phyloP scores from a whole-genome alignment of 2,329 filamentous ascomycete genomes.

The Neonectria punicea region DNA sequence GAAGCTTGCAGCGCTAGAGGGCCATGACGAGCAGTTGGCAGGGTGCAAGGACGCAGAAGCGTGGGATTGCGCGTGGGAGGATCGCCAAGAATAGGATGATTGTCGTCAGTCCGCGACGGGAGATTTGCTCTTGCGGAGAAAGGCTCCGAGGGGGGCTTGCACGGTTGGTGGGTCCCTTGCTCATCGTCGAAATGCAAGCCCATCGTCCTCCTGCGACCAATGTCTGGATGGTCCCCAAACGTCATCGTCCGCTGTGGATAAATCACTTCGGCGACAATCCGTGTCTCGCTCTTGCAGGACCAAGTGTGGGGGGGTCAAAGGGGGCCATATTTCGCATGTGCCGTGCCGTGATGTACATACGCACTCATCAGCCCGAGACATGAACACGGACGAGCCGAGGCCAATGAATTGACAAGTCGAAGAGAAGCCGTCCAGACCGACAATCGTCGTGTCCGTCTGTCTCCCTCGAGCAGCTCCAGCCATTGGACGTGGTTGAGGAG shows the following conservation, averaged over 20 bases:
- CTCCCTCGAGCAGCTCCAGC: not conserved
- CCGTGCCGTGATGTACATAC: not conserved
- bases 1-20: not conserved
- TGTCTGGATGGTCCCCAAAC: constrained; percentile 22
- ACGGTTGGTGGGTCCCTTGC: not conserved
- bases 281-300: not conserved
- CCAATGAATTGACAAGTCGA: not conserved
- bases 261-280: constrained; percentile 24
- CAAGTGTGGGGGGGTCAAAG: constrained; percentile 4
- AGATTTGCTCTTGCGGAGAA: not conserved
- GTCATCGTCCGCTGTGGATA: constrained; percentile 28
- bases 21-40: constrained; percentile 10
- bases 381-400: not conserved
- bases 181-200: constrained; percentile 13
- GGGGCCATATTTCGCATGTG: not conserved
- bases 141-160: not conserved
- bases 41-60: constrained; percentile 3
- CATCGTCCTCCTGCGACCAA: constrained; percentile 10
- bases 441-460: not conserved
- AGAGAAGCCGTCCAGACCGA: not conserved
- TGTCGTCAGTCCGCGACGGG: constrained; percentile 2
- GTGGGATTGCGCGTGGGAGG: constrained; percentile 32
- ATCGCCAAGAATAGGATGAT: constrained; percentile 32
- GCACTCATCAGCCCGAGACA: constrained; percentile 20
- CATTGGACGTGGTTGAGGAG: constrained; percentile 1